Conservation (phyloP, 2,329 filamentous ascomycete genomes). For the Ophiocordyceps australis region DNA sequence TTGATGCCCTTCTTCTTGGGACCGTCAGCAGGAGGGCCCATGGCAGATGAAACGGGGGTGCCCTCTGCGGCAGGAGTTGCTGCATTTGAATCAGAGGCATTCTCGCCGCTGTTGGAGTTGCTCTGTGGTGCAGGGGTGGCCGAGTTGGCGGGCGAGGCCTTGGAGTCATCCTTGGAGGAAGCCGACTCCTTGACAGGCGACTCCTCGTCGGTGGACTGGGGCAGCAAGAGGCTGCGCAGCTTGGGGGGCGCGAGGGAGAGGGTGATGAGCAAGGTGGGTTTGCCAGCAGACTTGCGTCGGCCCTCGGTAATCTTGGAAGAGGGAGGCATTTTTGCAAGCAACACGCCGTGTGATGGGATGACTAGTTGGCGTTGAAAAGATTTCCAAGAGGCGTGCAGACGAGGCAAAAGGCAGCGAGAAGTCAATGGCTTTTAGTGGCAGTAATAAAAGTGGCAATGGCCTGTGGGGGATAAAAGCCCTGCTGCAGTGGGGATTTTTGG, state of each 20-base stretch:
- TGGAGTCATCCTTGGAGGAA: slow-evolving; percentile 15
- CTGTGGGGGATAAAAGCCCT: too few relatives aligned
- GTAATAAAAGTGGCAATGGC: too few relatives aligned
- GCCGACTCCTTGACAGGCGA: slow-evolving; percentile 16
- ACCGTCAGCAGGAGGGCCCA: slow-evolving; percentile 42
- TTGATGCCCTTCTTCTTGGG: slow-evolving; percentile 63
- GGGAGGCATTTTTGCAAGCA: slow-evolving; percentile 13
- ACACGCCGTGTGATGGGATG: neutral
- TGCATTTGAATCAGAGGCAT: slow-evolving; percentile 39
- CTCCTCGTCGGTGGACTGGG: slow-evolving; percentile 22
- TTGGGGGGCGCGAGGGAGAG: slow-evolving; percentile 30
- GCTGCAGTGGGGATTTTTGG: too few relatives aligned
- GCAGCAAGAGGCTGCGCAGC: slow-evolving; percentile 30
- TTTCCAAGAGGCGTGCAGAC: too few relatives aligned
- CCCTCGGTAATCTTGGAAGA: slow-evolving; percentile 13
- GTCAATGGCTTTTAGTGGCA: too few relatives aligned
- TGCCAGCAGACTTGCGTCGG: slow-evolving; percentile 19
- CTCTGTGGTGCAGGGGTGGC: slow-evolving; percentile 18
- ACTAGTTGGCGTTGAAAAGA: too few relatives aligned
- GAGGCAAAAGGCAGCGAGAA: too few relatives aligned
- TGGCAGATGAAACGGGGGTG: slow-evolving; percentile 34
- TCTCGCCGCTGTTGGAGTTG: slow-evolving; percentile 32
- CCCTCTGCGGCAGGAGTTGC: slow-evolving; percentile 37
- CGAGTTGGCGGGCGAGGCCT: slow-evolving; percentile 26
- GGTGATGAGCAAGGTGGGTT: slow-evolving; percentile 24